These are phyloP conservation scores for Fomitopsis serialis DNA, from an alignment of 768 basidiomycete genomes.

Conservation along the genomic window DNA sequence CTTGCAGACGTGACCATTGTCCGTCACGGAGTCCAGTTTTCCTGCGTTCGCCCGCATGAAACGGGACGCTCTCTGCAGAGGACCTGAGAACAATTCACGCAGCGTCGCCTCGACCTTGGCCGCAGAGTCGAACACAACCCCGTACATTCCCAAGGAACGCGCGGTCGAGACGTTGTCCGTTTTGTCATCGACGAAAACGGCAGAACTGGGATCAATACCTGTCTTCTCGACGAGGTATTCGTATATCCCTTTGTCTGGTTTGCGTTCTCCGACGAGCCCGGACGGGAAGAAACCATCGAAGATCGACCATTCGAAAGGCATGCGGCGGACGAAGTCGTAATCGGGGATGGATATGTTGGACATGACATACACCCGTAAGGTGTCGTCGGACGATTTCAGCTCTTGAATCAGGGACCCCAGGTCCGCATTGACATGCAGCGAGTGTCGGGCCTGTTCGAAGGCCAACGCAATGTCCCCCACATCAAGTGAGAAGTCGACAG, in stretches of 20 bases:
- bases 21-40: constrained; percentile 39
- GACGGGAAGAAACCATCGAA: constrained; percentile 52
- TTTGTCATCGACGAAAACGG: constrained; percentile 58
- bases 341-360: constrained; percentile 51
- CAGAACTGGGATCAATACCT: constrained; percentile 37
- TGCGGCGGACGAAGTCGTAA: constrained; percentile 34
- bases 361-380: constrained; percentile 42
- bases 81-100: constrained; percentile 43
- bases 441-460: constrained; percentile 43
- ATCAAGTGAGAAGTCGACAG: constrained; percentile 32
- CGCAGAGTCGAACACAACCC: constrained; percentile 39
- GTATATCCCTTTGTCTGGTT: constrained; percentile 51
- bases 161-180: constrained; percentile 54
- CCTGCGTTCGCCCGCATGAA: constrained; percentile 39
- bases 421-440: constrained; percentile 39
- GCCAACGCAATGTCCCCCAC: constrained; percentile 35
- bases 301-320: constrained; percentile 42
- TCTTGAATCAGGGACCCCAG: constrained; percentile 34
- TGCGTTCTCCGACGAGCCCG: constrained; percentile 45
- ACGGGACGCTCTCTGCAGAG: constrained; percentile 34
- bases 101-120: constrained; percentile 39
- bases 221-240: constrained; percentile 40
- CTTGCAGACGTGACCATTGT: constrained; percentile 31
- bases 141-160: constrained; percentile 49
- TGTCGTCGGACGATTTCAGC: constrained; percentile 31